Conservation (phyloP, 257 asterid species). For the Fraxinus excelsior region DNA sequence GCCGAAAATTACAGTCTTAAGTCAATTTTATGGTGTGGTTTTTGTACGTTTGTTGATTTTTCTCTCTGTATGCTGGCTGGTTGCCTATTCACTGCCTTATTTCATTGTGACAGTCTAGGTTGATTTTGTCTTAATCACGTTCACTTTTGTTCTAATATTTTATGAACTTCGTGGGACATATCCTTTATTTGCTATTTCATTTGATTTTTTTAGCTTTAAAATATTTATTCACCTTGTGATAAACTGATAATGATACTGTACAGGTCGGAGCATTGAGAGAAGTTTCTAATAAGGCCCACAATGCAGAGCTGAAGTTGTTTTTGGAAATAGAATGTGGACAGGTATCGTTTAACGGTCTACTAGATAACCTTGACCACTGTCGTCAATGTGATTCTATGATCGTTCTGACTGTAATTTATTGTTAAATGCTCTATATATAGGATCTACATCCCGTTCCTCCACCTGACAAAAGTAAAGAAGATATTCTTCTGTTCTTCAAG, state of each 20-base stretch:
- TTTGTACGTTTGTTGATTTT: neutral
- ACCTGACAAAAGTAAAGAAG: constrained; percentile 80
- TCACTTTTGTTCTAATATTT: neutral
- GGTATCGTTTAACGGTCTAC: constrained; percentile 43
- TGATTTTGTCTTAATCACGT: neutral
- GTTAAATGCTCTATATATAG: constrained; percentile 37
- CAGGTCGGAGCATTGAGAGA: constrained; percentile 96
- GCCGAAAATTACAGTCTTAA: neutral
- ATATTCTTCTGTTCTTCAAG: constrained; percentile 84
- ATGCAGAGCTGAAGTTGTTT: constrained; percentile 86
- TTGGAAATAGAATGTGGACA: constrained; percentile 77
- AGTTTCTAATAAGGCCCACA: constrained; percentile 71
- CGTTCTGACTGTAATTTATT: constrained; percentile 12
- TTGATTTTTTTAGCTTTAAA: neutral
- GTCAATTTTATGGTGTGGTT: neutral
- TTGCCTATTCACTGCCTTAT: neutral
- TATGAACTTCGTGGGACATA: neutral
- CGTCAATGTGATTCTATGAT: constrained; percentile 18
- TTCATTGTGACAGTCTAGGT: neutral
- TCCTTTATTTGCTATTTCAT: neutral
- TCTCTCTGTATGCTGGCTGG: neutral
- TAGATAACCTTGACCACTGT: constrained; percentile 1
- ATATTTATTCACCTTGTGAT: neutral
- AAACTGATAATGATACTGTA: constrained; percentile 20
- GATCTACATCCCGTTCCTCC: constrained; percentile 69